A percentile compares a stretch with the other conserved stretches of the same genome.
phyloP scores from a whole-genome alignment of 2,329 filamentous ascomycete genomes.

The Zalaria obscura region DNA sequence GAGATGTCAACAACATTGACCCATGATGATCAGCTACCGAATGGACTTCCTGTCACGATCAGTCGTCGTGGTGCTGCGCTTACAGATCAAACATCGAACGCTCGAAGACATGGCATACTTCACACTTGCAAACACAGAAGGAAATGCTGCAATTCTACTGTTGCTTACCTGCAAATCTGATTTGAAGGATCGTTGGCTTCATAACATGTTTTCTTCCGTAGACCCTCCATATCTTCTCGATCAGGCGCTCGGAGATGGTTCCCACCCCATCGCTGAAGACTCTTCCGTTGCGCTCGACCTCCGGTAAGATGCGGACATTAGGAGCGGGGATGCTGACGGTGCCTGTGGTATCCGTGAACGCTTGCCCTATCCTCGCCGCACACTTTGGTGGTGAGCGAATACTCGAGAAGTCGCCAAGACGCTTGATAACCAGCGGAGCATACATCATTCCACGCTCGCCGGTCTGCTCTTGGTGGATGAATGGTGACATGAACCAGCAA shows the following conservation, averaged over 20 bases:
- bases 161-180: constrained; percentile 43
- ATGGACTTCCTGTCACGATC: no score
- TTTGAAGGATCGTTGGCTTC: constrained; percentile 55
- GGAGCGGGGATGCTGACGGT: constrained; percentile 35
- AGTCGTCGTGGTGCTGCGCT: no score
- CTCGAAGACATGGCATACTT: no score
- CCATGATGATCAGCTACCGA: no score
- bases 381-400: constrained; percentile 43
- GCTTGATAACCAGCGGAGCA: constrained; percentile 26
- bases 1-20: no score
- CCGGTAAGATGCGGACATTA: constrained; percentile 13
- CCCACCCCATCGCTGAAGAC: constrained; percentile 73
- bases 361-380: constrained; percentile 46
- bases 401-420: constrained; percentile 35
- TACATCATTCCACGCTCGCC: constrained; percentile 10
- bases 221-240: constrained; percentile 44
- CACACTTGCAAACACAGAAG: no score
- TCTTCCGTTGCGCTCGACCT: constrained; percentile 37
- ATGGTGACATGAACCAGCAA: constrained; percentile 50
- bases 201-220: constrained; percentile 32
- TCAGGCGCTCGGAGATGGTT: constrained; percentile 48
- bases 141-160: no score
- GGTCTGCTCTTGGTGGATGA: constrained; percentile 17
- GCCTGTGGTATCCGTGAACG: constrained; percentile 61
- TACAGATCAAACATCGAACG: no score